These are phyloP conservation scores for Fusarium verticillioides DNA, from an alignment of 2,329 filamentous ascomycete species.

Conservation along the genomic window DNA sequence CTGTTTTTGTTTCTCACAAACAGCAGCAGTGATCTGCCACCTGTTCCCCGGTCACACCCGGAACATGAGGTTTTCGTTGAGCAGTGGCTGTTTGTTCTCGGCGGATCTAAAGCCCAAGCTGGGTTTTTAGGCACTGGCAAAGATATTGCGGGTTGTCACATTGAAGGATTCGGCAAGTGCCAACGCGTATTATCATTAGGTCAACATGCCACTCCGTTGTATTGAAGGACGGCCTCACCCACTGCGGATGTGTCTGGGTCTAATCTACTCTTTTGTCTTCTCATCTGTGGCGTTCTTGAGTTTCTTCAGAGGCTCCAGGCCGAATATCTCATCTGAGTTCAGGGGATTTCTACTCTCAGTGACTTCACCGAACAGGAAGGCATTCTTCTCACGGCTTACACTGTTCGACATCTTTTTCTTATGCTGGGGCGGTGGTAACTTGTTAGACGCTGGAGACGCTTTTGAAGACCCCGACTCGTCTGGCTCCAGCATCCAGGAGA, in stretches of 20 bases:
- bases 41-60: background rate
- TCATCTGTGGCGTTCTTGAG: constrained; percentile 33
- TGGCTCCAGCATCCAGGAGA: constrained; percentile 81
- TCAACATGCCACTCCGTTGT: constrained; percentile 3
- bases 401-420: constrained; percentile 57
- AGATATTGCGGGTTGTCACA: background rate
- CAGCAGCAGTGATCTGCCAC: background rate
- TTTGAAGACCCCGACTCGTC: constrained; percentile 52
- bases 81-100: background rate
- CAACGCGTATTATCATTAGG: background rate
- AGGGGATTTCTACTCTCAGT: constrained; percentile 51
- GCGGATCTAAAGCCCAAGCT: background rate
- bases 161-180: background rate
- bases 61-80: background rate
- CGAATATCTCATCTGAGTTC: constrained; percentile 64
- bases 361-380: constrained; percentile 69
- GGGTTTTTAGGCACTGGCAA: background rate
- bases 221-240: background rate
- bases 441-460: constrained; percentile 37
- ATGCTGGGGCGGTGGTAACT: constrained; percentile 50
- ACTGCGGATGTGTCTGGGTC: background rate
- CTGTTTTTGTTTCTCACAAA: background rate
- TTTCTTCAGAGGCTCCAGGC: constrained; percentile 60
- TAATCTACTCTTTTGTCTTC: background rate
- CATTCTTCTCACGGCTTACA: constrained; percentile 64